Evolutionary conservation across 2,329 filamentous ascomycete genomes (phyloP), one percentile per base, ranked within the genome.

Genomic region (Rhexocercosporidium sp.): DNA sequence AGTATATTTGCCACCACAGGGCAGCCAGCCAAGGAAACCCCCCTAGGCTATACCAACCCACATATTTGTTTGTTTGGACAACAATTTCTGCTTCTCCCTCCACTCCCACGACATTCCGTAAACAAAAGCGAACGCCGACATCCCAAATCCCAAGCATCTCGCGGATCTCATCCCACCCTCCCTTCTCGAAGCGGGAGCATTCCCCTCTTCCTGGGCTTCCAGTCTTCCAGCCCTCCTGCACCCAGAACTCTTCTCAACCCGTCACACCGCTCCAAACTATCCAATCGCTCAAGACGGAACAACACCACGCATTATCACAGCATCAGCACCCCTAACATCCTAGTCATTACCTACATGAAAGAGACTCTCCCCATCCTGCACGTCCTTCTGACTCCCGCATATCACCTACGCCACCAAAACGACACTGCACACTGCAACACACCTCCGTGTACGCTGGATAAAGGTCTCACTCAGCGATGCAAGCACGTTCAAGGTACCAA

Each of bases 61-160:
- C 54, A 59, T 69, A 71, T 71, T 67, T 71, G 66, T 71, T 71
- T 70, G 59, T 59, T 59, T 64, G 37, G 62, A 51, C 29, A 62
- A 65, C 60, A 37, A n/a, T 20, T 29, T 29, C 25, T 25, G 22
- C 34, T 29, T 37, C 37, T n/a, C 47, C 56, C 66, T 39, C 62
- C 67, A 62, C 41, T 22, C 47, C 25, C 22, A 59, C 53, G 53
- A 37, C 53, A 39, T 41, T 57, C 46, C 47, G 27, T 47, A 62
- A 51, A 66, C 51, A 62, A 57, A 53, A 56, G 25, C n/a, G 34
- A 62, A 46, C 46, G 44, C 56, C 66, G 56, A 63, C 59, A 66
- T 46, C 54, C 64, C 59, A 53, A 22, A 62, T 47, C 34, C 64
- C 46, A 46, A 56, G 41, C 53, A 62, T 54, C 47, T 57, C 27